Evolutionary conservation across 768 basidiomycete species (phyloP).

Genomic region (Porpolomopsis calyptriformis): DNA sequence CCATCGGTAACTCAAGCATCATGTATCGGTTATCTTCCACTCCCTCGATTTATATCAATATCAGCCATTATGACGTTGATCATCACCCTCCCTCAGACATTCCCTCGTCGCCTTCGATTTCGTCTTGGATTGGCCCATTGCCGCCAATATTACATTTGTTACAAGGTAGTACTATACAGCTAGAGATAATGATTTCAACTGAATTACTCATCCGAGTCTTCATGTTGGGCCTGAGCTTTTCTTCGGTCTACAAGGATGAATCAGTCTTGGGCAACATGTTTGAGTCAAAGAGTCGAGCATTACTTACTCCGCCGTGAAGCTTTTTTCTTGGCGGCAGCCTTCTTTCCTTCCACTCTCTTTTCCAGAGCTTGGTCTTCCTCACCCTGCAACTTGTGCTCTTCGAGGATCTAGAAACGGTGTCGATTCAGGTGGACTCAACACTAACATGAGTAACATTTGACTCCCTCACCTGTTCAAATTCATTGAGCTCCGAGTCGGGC

Average conservation of each 20-base stretch:
- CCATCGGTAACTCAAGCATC: neutral
- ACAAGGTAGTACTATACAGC: neutral
- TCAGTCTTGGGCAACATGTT: neutral
- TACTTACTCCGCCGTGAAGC: constrained; percentile 39
- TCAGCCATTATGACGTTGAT: too few relatives aligned
- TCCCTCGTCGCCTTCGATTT: too few relatives aligned
- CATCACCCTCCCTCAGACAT: too few relatives aligned
- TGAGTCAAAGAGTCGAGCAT: neutral
- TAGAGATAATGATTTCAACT: neutral
- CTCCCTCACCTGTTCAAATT: constrained; percentile 71
- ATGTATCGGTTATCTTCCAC: too few relatives aligned
- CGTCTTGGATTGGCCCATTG: too few relatives aligned
- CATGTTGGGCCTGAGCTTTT: constrained; percentile 13
- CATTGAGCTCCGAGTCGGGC: constrained; percentile 85
- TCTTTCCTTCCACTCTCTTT: constrained; percentile 76
- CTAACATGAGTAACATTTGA: too few relatives aligned
- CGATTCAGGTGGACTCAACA: too few relatives aligned
- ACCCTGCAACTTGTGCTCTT: constrained; percentile 74
- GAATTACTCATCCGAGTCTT: constrained; percentile 11
- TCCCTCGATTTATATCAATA: too few relatives aligned
- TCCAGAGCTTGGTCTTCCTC: constrained; percentile 87
- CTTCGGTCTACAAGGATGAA: constrained; percentile 10
- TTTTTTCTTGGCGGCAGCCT: constrained; percentile 64
- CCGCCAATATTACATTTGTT: neutral
- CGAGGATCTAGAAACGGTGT: constrained; percentile 71